Evolutionary conservation across 2,329 filamentous ascomycete species (phyloP), one percentile per base, ranked within the genome.

Genomic region (Microdochium paspali): DNA sequence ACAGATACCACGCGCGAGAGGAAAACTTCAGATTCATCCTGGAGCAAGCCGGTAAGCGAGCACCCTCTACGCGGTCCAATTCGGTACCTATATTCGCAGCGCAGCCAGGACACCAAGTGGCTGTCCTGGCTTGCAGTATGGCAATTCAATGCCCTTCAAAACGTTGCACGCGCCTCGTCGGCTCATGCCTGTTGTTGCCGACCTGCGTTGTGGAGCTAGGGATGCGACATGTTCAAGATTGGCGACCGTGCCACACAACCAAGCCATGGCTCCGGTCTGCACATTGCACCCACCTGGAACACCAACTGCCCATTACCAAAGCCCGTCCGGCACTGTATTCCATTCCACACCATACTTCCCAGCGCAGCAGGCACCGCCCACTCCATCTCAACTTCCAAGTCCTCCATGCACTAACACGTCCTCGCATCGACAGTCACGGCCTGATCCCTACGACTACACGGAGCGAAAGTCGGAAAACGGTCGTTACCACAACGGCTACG

Each of bases 391-490:
- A 44, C n/a, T n/a, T 46, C 51, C 45, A 43, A 49, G 42, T 47
- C 28, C 50, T 48, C 50, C 7, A 45, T 26, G 15, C 49, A 47
- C 47, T 51, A 48, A 50, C 47, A 50, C 48, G 49, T 44, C 49
- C 25, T 40, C 18, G 18, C 53, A 39, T 47, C 54, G 48, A 48
- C 50, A 56, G 54, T 55, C 60, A 77, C 74, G 62, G 65, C 58
- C 74, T 69, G 76, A 79, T 54, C 60, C 70, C 26, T 78, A 77
- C 64, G 62, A 60, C 48, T 75, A 77, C 60, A 59, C 69, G 44
- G 63, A 65, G 53, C 50, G 26, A 53, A 64, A 53, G 53, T 61
- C 44, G 56, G 64, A 21, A 58, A 62, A 75, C 60, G 68, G 65
- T 69, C 63, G 51, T 64, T 61, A 55, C 50, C 55, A 54, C 44